Percentiles rank a stretch among this genome's conserved stretches.
These are phyloP conservation scores for Elongisporangium prolatum DNA, from an alignment of 352 stramenopile genomes.

Conservation along the genomic window DNA sequence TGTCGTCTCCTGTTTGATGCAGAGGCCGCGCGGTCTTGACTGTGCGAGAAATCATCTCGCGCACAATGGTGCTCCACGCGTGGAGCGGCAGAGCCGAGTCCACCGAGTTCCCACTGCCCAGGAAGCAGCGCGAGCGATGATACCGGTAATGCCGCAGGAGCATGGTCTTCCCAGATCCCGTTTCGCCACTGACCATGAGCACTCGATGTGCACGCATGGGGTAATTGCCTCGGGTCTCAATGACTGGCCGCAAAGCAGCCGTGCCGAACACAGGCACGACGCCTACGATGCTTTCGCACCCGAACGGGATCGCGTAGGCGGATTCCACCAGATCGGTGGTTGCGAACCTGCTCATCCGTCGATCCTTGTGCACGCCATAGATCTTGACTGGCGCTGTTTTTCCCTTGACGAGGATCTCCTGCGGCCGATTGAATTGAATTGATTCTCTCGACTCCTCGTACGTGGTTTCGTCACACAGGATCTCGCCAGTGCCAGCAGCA, in stretches of 20 bases:
- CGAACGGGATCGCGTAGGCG: slow-evolving; percentile 33
- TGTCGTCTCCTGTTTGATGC: neutral
- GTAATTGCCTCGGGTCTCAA: slow-evolving; percentile 6
- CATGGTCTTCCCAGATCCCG: slow-evolving; percentile 65
- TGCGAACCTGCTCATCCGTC: slow-evolving; percentile 28
- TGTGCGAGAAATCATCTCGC: slow-evolving; percentile 28
- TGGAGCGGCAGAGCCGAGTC: slow-evolving; percentile 56
- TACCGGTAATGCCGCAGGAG: slow-evolving; percentile 51
- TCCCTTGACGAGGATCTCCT: slow-evolving; percentile 60
- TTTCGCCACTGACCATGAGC: slow-evolving; percentile 54
- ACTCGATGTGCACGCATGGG: slow-evolving; percentile 21
- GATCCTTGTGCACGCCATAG: slow-evolving; percentile 33
- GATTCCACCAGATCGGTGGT: slow-evolving; percentile 24
- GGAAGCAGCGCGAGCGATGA: slow-evolving; percentile 44
- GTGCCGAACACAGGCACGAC: slow-evolving; percentile 44
- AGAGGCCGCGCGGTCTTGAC: slow-evolving; percentile 18
- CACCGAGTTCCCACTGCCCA: slow-evolving; percentile 48
- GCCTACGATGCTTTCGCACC: slow-evolving; percentile 40
- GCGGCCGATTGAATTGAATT: slow-evolving; percentile 38
- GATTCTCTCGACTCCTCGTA: slow-evolving; percentile 49
- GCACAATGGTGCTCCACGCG: slow-evolving; percentile 46
- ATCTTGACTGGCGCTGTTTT: slow-evolving; percentile 44
- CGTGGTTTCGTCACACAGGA: slow-evolving; percentile 74
- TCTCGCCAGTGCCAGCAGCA: slow-evolving; percentile 41
- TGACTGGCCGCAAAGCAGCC: slow-evolving; percentile 5